Evolutionary conservation across 225 moss, liverwort and hornwort species (phyloP), one percentile per base, ranked within the genome.

Genomic region (Physcomitrellopsis africana): DNA sequence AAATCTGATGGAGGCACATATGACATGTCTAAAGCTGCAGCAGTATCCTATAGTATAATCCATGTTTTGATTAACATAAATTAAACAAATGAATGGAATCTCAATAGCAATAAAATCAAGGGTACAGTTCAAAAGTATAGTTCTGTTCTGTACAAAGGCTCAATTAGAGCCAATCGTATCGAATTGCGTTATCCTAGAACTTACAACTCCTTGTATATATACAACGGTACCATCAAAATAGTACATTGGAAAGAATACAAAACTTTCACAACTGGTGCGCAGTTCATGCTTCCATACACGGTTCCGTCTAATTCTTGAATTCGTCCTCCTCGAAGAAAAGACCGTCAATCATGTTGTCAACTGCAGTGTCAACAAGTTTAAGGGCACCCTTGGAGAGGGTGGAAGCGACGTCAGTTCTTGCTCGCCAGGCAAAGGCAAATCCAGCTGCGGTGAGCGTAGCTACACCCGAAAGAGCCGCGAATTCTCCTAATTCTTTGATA

Each of bases 351-450:
- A 99, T 83, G 23, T 84, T 99, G 19, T 99, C 99, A 11, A 99
- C 72, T 29, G 99, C 91, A 57, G 99, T 75, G 51, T 99, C 99
- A 17, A 99, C 82, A 72, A 99, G 84, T 63, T 85, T 88, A 73
- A 92, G 84, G 70, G 89, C 93, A 16, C 95, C 84, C 74, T 85
- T 95, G 37, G 95, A 90, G 53, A 99, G 85, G 32, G 92, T 70
- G 3, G 77, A 77, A 10, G 89, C 99, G 9, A 99, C 93, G 48
- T 95, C 87, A 13, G 86, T 81, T 76, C 92, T 92, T 2, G 94
- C 87, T 68, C 93, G 87, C 99, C 99, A 99, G 1, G 89, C 90
- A 23, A 86, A 99, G 23, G 99, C 99, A 63, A 99, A 99, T 60
- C 89, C 91, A 24, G 76, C 99, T 1, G 99, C 99, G 6, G 93